These are phyloP conservation scores for Populus tremula DNA, from an alignment of 345 rosid genomes.

Conservation along the genomic window DNA sequence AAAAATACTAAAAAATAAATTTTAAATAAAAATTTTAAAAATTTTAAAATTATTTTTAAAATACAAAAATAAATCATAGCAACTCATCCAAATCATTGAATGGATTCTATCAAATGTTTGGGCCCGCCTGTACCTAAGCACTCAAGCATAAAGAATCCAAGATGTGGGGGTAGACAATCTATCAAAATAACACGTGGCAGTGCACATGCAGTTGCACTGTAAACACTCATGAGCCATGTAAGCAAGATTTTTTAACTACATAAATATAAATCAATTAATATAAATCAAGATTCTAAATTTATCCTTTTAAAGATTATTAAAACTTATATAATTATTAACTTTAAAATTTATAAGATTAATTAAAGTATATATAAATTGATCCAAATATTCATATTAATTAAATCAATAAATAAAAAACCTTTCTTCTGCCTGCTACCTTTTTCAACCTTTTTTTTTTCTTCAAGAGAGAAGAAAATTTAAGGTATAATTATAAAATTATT, in stretches of 20 bases:
- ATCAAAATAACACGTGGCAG: constrained; percentile 24
- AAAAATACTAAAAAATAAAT: no score
- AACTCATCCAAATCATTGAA: neutral
- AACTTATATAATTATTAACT: no score
- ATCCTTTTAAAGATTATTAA: no score
- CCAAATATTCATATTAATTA: no score
- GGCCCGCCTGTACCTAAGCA: constrained; percentile 18
- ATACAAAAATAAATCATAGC: neutral
- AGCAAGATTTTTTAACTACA: neutral
- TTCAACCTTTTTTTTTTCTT: neutral
- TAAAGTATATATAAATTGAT: no score
- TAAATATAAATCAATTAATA: no score
- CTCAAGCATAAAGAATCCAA: constrained; percentile 7
- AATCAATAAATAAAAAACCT: neutral
- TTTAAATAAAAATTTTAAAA: no score
- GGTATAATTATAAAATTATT: neutral
- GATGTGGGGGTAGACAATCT: neutral
- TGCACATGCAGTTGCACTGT: constrained; percentile 20
- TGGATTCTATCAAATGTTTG: constrained; percentile 13
- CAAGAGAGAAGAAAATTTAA: neutral
- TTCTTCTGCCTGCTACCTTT: neutral
- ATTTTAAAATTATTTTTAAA: no score
- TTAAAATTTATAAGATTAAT: no score
- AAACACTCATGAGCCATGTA: neutral
- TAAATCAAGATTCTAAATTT: no score